Evolutionary conservation across 2,329 filamentous ascomycete species (phyloP).

Genomic region (Chaetomiaceae sp.): DNA sequence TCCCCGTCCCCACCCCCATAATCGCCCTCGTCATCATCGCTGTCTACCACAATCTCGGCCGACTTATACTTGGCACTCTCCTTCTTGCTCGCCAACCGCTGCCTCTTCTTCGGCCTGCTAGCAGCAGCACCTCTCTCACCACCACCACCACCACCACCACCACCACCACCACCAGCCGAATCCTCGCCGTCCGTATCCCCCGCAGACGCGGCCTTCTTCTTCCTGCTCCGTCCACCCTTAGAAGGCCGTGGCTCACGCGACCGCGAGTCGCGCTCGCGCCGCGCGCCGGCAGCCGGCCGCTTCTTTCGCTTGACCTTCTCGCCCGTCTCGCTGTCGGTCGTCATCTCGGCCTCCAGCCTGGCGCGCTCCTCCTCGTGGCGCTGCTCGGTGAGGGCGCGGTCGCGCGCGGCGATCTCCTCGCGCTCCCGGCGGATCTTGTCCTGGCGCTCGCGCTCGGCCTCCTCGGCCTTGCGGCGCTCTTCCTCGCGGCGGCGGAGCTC

Average conservation of each 20-base stretch:
- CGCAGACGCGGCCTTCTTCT: conserved; percentile 51
- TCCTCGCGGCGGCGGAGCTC: conserved; percentile 77
- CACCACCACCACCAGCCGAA: conserved; percentile 36
- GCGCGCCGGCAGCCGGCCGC: conserved; percentile 38
- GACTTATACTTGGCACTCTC: conserved; percentile 74
- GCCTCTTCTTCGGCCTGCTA: conserved; percentile 57
- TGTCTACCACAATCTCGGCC: conserved; percentile 76
- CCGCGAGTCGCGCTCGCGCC: conserved; percentile 28
- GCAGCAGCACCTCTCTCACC: too few species aligned
- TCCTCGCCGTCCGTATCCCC: conserved; percentile 29
- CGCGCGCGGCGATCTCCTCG: conserved; percentile 70
- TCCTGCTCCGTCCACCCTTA: conserved; percentile 38
- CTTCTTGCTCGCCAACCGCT: conserved; percentile 48
- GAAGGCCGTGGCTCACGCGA: conserved; percentile 31
- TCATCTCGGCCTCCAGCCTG: conserved; percentile 71
- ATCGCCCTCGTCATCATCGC: conserved; percentile 43
- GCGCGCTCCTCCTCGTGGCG: conserved; percentile 66
- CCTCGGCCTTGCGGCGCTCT: conserved; percentile 62
- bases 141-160: conserved; percentile 47
- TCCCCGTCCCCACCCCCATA: conserved; percentile 36
- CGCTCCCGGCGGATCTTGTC: conserved; percentile 84
- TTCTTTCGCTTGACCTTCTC: conserved; percentile 78
- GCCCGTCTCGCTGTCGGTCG: conserved; percentile 75
- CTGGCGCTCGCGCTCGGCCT: conserved; percentile 67
- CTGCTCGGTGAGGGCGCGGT: conserved; percentile 67